Percentiles rank a stretch among this genome's conserved stretches.
Conservation (phyloP, 306 rosid species). For the Carpinus fangiana region DNA sequence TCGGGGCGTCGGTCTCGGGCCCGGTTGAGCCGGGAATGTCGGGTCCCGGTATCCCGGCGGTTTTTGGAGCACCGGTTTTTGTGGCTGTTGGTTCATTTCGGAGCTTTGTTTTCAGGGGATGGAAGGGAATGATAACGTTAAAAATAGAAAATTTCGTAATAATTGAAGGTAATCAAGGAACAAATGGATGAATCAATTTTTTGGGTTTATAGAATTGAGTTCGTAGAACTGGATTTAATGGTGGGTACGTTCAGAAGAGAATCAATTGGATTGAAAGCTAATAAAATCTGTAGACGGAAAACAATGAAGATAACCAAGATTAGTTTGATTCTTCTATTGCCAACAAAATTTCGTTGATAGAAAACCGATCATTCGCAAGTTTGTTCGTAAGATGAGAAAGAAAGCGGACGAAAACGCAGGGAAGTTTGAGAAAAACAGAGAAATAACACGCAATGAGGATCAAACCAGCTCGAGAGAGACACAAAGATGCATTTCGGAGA, state of each 20-base stretch:
- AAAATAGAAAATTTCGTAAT: background rate
- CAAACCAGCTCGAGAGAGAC: background rate
- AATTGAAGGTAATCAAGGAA: background rate
- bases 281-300: too few relatives aligned
- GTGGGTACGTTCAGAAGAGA: background rate
- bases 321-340: background rate
- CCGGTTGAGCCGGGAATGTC: background rate
- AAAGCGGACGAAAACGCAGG: background rate
- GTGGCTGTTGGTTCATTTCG: constrained; percentile 42
- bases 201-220: too few relatives aligned
- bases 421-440: background rate
- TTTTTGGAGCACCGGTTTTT: constrained; percentile 52
- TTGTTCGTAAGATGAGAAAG: background rate
- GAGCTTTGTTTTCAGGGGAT: background rate
- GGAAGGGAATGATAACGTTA: background rate
- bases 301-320: background rate
- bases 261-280: too few relatives aligned
- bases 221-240: background rate
- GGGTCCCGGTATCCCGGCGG: constrained; percentile 74
- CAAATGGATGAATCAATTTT: background rate
- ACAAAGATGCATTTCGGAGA: background rate
- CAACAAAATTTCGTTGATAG: background rate
- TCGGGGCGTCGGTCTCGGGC: constrained; percentile 29
- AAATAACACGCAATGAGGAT: background rate
- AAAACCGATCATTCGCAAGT: background rate